Conservation (phyloP, 1,284 basidiomycete species). For the Ustilago crameri region DNA sequence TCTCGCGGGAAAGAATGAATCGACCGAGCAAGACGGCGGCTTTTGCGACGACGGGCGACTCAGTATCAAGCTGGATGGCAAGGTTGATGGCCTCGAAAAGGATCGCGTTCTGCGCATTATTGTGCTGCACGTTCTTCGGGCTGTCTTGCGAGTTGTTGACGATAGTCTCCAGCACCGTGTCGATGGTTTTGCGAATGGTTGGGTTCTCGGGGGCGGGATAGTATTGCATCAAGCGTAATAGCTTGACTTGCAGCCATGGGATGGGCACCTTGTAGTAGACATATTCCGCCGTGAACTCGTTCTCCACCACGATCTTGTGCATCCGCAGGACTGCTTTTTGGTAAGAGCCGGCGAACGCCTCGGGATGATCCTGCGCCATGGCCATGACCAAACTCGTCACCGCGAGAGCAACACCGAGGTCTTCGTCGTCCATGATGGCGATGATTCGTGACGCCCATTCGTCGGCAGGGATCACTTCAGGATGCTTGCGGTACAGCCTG, state of each 20-base stretch:
- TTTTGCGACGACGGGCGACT: slow-evolving; percentile 85
- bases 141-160: slow-evolving; percentile 94
- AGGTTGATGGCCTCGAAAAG: slow-evolving; percentile 97
- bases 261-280: slow-evolving; percentile 97
- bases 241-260: slow-evolving; percentile 97
- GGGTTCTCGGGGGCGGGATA: slow-evolving; percentile 93
- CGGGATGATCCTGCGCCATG: slow-evolving; percentile 90
- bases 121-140: slow-evolving; percentile 94
- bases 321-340: slow-evolving; percentile 92
- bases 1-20: slow-evolving; percentile 97
- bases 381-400: slow-evolving; percentile 94
- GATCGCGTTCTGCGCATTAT: slow-evolving; percentile 98
- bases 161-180: slow-evolving; percentile 86
- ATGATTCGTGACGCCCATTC: slow-evolving; percentile 97
- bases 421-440: slow-evolving; percentile 90
- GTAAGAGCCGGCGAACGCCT: slow-evolving; percentile 89
- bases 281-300: slow-evolving; percentile 85
- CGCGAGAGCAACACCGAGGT: slow-evolving; percentile 90
- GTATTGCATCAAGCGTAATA: slow-evolving; percentile 91
- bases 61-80: slow-evolving; percentile 94
- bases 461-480: slow-evolving; percentile 87
- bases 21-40: slow-evolving; percentile 92
- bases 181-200: slow-evolving; percentile 79
- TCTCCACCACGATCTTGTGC: slow-evolving; percentile 85
- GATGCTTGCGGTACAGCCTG: slow-evolving; percentile 93